Evolutionary conservation across 768 basidiomycete genomes (phyloP), one percentile per base, ranked within the genome.

Genomic region (Scleroderma bovista): DNA sequence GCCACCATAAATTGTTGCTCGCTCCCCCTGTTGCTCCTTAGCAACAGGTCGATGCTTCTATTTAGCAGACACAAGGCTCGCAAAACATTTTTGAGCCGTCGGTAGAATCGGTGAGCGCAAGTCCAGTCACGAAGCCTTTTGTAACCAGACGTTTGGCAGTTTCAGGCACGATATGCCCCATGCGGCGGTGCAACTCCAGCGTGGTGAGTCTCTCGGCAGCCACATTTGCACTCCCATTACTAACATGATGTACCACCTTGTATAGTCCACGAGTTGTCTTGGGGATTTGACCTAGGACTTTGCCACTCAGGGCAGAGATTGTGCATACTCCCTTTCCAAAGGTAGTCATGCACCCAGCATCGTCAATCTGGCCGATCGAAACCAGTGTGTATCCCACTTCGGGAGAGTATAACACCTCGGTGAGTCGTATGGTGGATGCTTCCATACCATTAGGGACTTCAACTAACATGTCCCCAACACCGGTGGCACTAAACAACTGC

Each of bases 161-260:
- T 39, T 39, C 38, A 6, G 38, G 60, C 9, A 62, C 55, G 3
- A 69, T 60, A 49, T 69, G 69, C 2, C 67, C 69, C 60, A 69
- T 61, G 1, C 55, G 49, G 19, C 55, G 52, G 36, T 69, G 66
- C 4, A 69, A 48, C 47, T 65, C 53, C 52, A 58, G 46, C 1
- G 57, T 31, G 23, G 53, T 54, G 20, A 53, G 53, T 29, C 51
- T 59, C 11, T 57, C 54, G 39, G 57, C 59, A 7, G 54, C 60
- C 17, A 41, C 29, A 45, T 47, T 29, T 3, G 34, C 32, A 7
- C 16, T n/a, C 17, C 38, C n/a, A n/a, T 15, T n/a, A 39, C n/a
- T 3, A 17, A n/a, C n/a, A 16, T 19, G 11, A 20, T 39, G 38
- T 9, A n/a, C n/a, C 38, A 39, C n/a, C n/a, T 39, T 39, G 9